These are phyloP conservation scores for Solanum hybrid DNA, from an alignment of 305 asterid genomes.

Conservation along the genomic window DNA sequence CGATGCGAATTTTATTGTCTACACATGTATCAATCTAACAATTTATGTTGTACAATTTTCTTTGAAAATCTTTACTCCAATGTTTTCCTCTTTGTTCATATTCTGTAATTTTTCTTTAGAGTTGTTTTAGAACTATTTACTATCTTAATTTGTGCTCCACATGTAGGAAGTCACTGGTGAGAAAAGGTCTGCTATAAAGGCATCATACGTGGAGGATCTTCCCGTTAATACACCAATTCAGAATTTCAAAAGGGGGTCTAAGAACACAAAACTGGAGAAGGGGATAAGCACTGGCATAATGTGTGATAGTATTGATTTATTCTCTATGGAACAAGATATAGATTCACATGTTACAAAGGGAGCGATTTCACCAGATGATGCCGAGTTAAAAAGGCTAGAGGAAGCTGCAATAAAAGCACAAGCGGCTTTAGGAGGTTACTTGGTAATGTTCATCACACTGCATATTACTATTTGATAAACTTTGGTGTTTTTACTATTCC, in stretches of 20 bases:
- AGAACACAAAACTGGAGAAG: conserved; percentile 33
- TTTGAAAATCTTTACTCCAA: not conserved
- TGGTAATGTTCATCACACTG: conserved; percentile 25
- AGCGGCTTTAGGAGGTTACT: conserved; percentile 77
- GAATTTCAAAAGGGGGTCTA: conserved; percentile 31
- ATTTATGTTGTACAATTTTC: not conserved
- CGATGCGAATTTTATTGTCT: too few relatives aligned
- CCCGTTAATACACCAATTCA: conserved; percentile 8
- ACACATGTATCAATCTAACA: too few relatives aligned
- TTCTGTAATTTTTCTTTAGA: not conserved
- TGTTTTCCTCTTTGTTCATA: not conserved
- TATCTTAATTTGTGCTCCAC: not conserved
- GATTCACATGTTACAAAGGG: conserved; percentile 22
- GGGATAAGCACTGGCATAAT: conserved; percentile 26
- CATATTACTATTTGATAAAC: not conserved
- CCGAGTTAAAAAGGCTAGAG: conserved; percentile 40
- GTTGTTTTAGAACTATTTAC: not conserved
- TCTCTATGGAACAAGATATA: conserved; percentile 28
- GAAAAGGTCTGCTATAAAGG: conserved; percentile 26
- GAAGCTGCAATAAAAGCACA: conserved; percentile 73
- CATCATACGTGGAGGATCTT: conserved; percentile 28
- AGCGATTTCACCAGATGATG: conserved; percentile 30
- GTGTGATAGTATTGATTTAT: conserved; percentile 22
- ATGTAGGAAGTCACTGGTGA: conserved; percentile 31
- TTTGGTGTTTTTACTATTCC: not conserved